A percentile compares a stretch with the other conserved stretches of the same genome.
phyloP scores from a whole-genome alignment of 495 filamentous ascomycete genomes.

The Daldinia caldariorum region DNA sequence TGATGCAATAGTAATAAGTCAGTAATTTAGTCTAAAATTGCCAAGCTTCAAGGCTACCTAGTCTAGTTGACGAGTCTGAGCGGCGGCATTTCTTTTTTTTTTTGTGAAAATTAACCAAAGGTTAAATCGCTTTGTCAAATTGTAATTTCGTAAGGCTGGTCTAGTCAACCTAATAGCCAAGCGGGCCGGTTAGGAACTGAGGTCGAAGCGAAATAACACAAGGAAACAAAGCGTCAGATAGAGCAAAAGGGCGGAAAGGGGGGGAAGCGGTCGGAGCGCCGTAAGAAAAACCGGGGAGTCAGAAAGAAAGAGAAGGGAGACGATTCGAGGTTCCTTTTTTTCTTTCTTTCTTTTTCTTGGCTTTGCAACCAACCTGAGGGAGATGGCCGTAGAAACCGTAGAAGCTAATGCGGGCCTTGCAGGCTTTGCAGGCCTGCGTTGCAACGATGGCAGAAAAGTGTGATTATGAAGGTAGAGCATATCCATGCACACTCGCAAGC shows the following conservation, averaged over 20 bases:
- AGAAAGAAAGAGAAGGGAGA: background rate
- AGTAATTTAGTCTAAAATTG: background rate
- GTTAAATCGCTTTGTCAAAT: slow-evolving; percentile 9
- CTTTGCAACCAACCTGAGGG: slow-evolving; percentile 16
- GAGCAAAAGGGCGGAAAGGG: background rate
- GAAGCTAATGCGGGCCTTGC: slow-evolving; percentile 4
- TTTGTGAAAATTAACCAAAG: no score
- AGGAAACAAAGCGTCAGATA: background rate
- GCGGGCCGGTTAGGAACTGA: background rate
- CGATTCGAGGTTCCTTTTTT: slow-evolving; percentile 4
- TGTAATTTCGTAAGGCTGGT: slow-evolving; percentile 31
- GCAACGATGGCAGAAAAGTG: slow-evolving; percentile 40
- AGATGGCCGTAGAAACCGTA: slow-evolving; percentile 29
- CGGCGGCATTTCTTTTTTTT: no score
- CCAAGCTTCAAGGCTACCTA: background rate
- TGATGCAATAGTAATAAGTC: background rate
- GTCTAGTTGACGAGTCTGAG: no score
- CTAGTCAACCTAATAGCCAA: slow-evolving; percentile 15
- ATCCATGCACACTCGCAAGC: slow-evolving; percentile 42
- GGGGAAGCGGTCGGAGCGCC: background rate
- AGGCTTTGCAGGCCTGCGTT: slow-evolving; percentile 40
- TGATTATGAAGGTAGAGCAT: slow-evolving; percentile 41
- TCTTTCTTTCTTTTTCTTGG: slow-evolving; percentile 9
- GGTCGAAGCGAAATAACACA: slow-evolving; percentile 17
- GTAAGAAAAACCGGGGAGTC: background rate